Evolutionary conservation across 176 grass and related monocot genomes (phyloP), one percentile per base, ranked within the genome.

Genomic region (Cenchrus purpureus): DNA sequence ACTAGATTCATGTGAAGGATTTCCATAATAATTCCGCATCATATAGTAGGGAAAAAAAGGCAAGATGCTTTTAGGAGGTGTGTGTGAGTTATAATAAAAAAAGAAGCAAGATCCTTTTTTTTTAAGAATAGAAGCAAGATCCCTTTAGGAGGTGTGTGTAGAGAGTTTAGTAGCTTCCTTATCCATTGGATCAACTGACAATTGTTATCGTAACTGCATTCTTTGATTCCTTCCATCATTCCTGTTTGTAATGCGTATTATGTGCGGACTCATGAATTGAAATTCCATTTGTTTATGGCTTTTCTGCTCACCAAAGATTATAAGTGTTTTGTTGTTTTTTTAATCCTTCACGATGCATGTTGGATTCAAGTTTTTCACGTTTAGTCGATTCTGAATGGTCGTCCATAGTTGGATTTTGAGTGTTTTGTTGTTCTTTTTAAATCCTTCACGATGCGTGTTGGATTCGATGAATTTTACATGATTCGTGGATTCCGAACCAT

Each of bases 1-100:
- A 82, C 34, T 64, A 53, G 54, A 77, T 71, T 45, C 64, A 76
- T 22, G 70, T 76, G 71, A 51, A 85, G n/a, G 32, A 34, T 37
- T 65, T 78, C 48, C 12, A 16, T 31, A 71, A 8, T 7, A 78
- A 65, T 53, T 63, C 65, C 43, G 16, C 58, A 64, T 15, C 58
- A 29, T 64, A 64, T 60, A 22, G 10, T 57, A 75, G 12, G 55
- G 6, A 1, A 19, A 74, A 74, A 74, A 32, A 71, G 37, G 20
- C n/a, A 51, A 49, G 45, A 64, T 8, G 10, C 48, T 1, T 15
- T 44, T 58, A 19, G n/a, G 20, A 16, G 12, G 11, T 65, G 28
- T 8, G 16, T 40, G 37, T 40, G 15, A 22, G 20, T 22, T 76
- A 12, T 2, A 29, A 73, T 40, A 28, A 62, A 10, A 25, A 34